These are phyloP conservation scores for Nannizziopsis barbatae DNA, from an alignment of 2,329 filamentous ascomycete species.

Conservation along the genomic window DNA sequence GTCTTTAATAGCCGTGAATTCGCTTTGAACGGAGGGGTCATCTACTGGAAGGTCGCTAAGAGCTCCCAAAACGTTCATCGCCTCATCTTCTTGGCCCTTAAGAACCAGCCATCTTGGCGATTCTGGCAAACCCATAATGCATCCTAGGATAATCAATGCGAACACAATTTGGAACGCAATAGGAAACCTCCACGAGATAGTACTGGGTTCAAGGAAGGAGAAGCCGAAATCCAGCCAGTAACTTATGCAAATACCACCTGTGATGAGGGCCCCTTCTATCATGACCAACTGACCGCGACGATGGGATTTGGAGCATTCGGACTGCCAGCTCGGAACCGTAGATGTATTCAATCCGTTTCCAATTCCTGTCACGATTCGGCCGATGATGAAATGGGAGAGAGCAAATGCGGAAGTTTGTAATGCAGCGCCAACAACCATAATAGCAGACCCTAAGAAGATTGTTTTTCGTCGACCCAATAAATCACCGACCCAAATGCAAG, in stretches of 20 bases:
- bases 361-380: constrained; percentile 42
- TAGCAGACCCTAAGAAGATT: constrained; percentile 39
- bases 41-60: constrained; percentile 39
- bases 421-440: constrained; percentile 42
- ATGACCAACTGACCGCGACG: constrained; percentile 43
- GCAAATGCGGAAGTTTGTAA: constrained; percentile 40
- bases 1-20: constrained; percentile 44
- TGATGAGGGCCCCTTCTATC: constrained; percentile 44
- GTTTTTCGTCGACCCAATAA: constrained; percentile 41
- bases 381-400: constrained; percentile 42
- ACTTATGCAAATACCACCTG: constrained; percentile 40
- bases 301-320: constrained; percentile 42
- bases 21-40: constrained; percentile 35
- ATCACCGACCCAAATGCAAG: constrained; percentile 43
- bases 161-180: constrained; percentile 49
- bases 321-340: constrained; percentile 44
- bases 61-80: constrained; percentile 37
- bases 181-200: constrained; percentile 45
- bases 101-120: constrained; percentile 49
- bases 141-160: constrained; percentile 40
- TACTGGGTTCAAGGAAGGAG: constrained; percentile 41
- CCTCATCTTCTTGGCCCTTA: constrained; percentile 45
- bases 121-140: constrained; percentile 44
- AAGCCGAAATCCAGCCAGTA: constrained; percentile 45
- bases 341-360: constrained; percentile 45